Evolutionary conservation across 805 yeast species (phyloP).

Genomic region (Suhomyces sp.): DNA sequence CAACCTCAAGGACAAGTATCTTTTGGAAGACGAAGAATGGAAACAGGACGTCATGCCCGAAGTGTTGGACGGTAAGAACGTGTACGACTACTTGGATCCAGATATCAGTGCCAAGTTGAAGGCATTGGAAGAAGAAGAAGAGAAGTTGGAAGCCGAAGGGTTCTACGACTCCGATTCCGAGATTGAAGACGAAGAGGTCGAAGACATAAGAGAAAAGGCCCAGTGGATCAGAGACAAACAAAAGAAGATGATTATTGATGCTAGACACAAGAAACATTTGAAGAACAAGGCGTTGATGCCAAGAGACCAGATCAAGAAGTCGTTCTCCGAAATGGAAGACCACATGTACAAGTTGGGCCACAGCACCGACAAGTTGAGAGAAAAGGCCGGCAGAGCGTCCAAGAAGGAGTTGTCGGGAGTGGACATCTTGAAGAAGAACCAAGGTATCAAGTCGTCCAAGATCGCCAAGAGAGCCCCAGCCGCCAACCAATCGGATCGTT

Average conservation of each 20-base stretch:
- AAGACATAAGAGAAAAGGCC: conserved; percentile 75
- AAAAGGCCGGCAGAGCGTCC: conserved; percentile 43
- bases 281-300: conserved; percentile 89
- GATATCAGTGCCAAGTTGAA: conserved; percentile 91
- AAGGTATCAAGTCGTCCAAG: conserved; percentile 38
- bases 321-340: conserved; percentile 75
- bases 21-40: conserved; percentile 96
- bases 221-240: conserved; percentile 94
- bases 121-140: conserved; percentile 97
- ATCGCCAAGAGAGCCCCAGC: conserved; percentile 48
- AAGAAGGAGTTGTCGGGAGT: conserved; percentile 59
- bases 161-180: conserved; percentile 87
- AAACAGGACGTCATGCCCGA: conserved; percentile 97
- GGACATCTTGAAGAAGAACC: conserved; percentile 68
- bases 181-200: conserved; percentile 49
- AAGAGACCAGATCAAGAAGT: conserved; percentile 77
- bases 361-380: conserved; percentile 63
- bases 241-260: conserved; percentile 86
- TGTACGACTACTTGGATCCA: conserved; percentile 94
- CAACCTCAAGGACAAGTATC: conserved; percentile 86
- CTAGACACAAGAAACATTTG: conserved; percentile 80
- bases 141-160: conserved; percentile 87
- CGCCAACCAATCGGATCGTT: conserved; percentile 68
- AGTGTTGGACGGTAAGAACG: conserved; percentile 91
- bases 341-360: conserved; percentile 90